A percentile compares a stretch with the other conserved stretches of the same genome.
Evolutionary conservation across 2,329 filamentous ascomycete genomes (phyloP).

Genomic region (Colletotrichum tropicicola): DNA sequence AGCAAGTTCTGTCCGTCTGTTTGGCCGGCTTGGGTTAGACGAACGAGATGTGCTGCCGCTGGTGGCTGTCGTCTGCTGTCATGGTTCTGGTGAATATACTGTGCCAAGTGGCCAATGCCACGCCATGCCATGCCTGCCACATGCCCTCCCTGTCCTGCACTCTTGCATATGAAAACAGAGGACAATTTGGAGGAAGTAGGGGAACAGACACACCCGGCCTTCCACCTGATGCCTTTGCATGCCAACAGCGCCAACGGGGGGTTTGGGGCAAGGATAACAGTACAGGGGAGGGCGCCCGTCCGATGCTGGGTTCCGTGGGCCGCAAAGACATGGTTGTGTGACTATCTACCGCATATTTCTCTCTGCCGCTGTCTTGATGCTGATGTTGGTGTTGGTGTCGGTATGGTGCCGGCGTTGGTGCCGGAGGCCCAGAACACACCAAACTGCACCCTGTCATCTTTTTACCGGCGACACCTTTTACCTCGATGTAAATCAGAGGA

Average conservation of each 20-base stretch:
- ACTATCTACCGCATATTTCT: not conserved
- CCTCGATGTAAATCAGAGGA: too few species aligned
- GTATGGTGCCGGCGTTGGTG: not conserved
- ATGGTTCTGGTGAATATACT: not conserved
- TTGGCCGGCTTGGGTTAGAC: constrained; percentile 29
- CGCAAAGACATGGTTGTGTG: not conserved
- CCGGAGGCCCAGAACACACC: not conserved
- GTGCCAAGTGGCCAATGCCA: not conserved
- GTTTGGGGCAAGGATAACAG: not conserved
- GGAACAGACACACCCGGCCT: not conserved
- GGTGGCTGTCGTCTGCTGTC: not conserved
- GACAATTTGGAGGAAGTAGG: not conserved
- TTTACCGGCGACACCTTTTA: too few species aligned
- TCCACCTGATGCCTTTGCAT: constrained; percentile 1
- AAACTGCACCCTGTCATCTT: not conserved
- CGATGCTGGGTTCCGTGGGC: constrained; percentile 8
- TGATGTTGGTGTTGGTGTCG: not conserved
- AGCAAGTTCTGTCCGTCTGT: constrained; percentile 6
- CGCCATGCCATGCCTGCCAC: not conserved
- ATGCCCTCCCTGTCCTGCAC: not conserved
- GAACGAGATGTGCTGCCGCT: constrained; percentile 7
- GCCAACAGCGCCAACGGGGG: constrained; percentile 1
- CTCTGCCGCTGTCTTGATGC: not conserved
- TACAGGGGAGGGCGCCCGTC: not conserved
- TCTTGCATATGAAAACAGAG: not conserved